phyloP scores from a whole-genome alignment of 2,329 filamentous ascomycete genomes.

The Venturiaceae sp. region DNA sequence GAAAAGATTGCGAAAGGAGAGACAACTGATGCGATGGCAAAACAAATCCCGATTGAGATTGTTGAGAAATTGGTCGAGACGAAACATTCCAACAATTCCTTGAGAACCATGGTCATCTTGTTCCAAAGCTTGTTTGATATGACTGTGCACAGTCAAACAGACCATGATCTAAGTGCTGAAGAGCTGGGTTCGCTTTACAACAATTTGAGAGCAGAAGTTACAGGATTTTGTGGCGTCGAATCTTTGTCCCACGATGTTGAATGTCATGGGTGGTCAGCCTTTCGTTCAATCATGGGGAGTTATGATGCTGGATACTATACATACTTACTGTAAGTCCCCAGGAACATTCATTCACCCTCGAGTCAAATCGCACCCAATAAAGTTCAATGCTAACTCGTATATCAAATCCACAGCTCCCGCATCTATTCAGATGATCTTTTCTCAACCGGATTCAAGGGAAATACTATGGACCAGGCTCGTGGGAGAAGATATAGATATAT shows the following conservation, averaged over 20 bases:
- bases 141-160: too few species aligned
- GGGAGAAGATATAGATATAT: slow-evolving; percentile 41
- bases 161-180: too few species aligned
- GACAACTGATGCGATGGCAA: too few species aligned
- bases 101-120: too few species aligned
- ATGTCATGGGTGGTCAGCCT: slow-evolving; percentile 41
- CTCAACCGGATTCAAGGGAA: slow-evolving; percentile 36
- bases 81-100: not conserved
- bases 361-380: not conserved
- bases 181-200: too few species aligned
- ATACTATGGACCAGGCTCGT: slow-evolving; percentile 38
- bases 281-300: slow-evolving; percentile 43
- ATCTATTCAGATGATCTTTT: slow-evolving; percentile 47
- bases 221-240: too few species aligned
- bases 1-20: too few species aligned
- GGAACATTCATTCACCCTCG: too few species aligned
- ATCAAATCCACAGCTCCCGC: slow-evolving; percentile 29
- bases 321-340: slow-evolving; percentile 35
- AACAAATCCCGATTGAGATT: not conserved
- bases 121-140: too few species aligned
- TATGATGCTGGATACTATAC: slow-evolving; percentile 52
- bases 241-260: too few species aligned
- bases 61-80: not conserved
- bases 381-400: too few species aligned
- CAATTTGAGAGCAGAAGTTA: too few species aligned